Conservation (phyloP, 495 filamentous ascomycete species). For the Trichoderma reesei region DNA sequence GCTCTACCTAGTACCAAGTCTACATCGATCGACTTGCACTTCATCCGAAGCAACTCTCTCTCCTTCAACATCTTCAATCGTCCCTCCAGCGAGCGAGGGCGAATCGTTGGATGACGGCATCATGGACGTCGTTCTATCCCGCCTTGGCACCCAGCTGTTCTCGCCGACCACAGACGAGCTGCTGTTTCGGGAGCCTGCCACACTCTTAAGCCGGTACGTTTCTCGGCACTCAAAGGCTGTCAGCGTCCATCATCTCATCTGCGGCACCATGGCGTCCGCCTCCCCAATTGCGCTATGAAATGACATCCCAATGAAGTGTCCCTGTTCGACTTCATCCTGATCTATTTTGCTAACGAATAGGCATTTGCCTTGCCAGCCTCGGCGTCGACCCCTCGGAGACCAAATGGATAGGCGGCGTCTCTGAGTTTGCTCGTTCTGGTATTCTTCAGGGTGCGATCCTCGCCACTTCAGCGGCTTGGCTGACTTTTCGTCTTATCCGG, state of each 20-base stretch:
- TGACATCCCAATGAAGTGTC: neutral
- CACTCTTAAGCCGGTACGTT: neutral
- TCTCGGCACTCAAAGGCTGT: neutral
- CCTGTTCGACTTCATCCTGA: neutral
- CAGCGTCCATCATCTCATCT: neutral
- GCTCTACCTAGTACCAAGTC: neutral
- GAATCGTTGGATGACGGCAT: neutral
- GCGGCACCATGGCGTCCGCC: neutral
- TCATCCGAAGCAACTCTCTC: neutral
- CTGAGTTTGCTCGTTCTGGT: slow-evolving; percentile 6
- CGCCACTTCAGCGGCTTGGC: slow-evolving; percentile 9
- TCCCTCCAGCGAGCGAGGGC: neutral
- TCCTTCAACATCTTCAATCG: neutral
- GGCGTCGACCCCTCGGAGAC: neutral
- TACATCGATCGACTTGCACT: neutral
- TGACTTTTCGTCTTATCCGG: neutral
- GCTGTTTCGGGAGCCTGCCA: neutral
- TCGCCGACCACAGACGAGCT: neutral
- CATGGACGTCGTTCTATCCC: slow-evolving; percentile 1
- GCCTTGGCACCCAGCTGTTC: neutral
- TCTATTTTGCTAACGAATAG: neutral
- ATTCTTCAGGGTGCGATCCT: slow-evolving; percentile 10
- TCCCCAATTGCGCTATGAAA: neutral
- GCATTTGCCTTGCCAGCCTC: neutral
- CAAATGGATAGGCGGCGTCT: slow-evolving; percentile 10